Evolutionary conservation across 805 yeast species (phyloP).

Genomic region (Tetrapisispora taiwanensis): DNA sequence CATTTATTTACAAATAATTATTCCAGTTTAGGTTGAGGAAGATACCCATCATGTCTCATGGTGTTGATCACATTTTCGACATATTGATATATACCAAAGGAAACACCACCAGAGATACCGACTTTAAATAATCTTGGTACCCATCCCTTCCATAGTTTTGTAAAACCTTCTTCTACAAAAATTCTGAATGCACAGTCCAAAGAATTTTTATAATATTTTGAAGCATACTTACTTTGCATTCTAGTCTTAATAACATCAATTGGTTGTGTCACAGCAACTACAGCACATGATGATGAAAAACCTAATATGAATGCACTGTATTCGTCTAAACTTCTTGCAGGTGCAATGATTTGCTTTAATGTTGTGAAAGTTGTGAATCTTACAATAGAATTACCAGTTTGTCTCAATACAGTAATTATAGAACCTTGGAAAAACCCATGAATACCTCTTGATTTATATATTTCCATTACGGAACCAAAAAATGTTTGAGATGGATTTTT

Average conservation of each 20-base stretch:
- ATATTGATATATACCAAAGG: constrained; percentile 52
- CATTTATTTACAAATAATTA: not conserved
- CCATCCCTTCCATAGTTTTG: constrained; percentile 49
- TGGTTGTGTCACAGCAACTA: constrained; percentile 76
- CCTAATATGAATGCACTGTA: constrained; percentile 37
- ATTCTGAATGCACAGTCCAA: constrained; percentile 44
- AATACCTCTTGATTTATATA: constrained; percentile 62
- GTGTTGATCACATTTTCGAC: constrained; percentile 33
- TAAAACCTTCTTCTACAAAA: constrained; percentile 36
- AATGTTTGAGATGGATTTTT: constrained; percentile 46
- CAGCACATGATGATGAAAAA: constrained; percentile 57
- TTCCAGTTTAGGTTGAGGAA: constrained; percentile 4
- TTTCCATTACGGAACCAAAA: constrained; percentile 47
- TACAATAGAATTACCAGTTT: constrained; percentile 65
- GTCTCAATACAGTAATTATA: constrained; percentile 72
- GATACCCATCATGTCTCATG: constrained; percentile 15
- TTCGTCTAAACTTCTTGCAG: constrained; percentile 29
- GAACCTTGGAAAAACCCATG: constrained; percentile 77
- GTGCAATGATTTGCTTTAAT: constrained; percentile 57
- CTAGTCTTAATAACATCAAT: constrained; percentile 80
- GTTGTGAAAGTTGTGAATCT: constrained; percentile 78
- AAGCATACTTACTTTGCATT: constrained; percentile 70
- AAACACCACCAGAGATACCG: constrained; percentile 59
- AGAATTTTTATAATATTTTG: constrained; percentile 47
- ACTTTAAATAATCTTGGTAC: constrained; percentile 62